Percentiles rank a stretch among this genome's conserved stretches.
Conservation (phyloP, 1,284 basidiomycete genomes). For the Wolfiporia cocos region DNA sequence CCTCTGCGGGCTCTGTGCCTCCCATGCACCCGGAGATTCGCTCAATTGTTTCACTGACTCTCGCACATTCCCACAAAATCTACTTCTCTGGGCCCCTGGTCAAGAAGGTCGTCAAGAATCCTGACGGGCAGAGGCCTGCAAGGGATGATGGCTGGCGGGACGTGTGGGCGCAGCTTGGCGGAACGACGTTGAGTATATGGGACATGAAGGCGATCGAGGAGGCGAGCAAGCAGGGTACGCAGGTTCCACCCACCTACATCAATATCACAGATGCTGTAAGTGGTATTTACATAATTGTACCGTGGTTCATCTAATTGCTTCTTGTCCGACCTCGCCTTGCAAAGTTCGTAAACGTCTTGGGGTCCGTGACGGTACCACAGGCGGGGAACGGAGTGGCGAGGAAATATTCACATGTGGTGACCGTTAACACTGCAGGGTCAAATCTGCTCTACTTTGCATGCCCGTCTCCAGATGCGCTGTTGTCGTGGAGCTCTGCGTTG, state of each 20-base stretch:
- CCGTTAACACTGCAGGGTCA: constrained; percentile 91
- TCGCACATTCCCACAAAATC: constrained; percentile 70
- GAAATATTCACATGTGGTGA: constrained; percentile 77
- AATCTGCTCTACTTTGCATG: constrained; percentile 90
- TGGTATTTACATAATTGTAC: constrained; percentile 8
- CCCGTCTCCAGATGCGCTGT: constrained; percentile 60
- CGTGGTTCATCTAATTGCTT: constrained; percentile 4
- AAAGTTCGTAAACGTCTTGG: constrained; percentile 69
- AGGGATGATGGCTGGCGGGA: constrained; percentile 85
- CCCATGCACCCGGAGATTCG: constrained; percentile 74
- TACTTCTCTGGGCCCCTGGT: constrained; percentile 80
- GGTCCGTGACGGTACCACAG: constrained; percentile 60
- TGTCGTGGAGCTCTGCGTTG: constrained; percentile 90
- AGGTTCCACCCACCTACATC: constrained; percentile 83
- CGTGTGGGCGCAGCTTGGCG: constrained; percentile 92
- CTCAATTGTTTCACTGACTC: constrained; percentile 62
- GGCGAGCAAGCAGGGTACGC: constrained; percentile 72
- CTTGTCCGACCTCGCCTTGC: not conserved
- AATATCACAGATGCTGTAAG: constrained; percentile 85
- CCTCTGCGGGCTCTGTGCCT: constrained; percentile 14
- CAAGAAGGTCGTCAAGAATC: constrained; percentile 64
- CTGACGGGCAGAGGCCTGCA: constrained; percentile 67
- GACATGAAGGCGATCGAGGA: constrained; percentile 81
- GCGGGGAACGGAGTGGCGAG: constrained; percentile 40
- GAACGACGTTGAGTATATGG: constrained; percentile 90